A percentile compares a stretch with the other conserved stretches of the same genome.
These are phyloP conservation scores for Lipomyces spencermartinsiae DNA, from an alignment of 805 yeast genomes.

Conservation along the genomic window DNA sequence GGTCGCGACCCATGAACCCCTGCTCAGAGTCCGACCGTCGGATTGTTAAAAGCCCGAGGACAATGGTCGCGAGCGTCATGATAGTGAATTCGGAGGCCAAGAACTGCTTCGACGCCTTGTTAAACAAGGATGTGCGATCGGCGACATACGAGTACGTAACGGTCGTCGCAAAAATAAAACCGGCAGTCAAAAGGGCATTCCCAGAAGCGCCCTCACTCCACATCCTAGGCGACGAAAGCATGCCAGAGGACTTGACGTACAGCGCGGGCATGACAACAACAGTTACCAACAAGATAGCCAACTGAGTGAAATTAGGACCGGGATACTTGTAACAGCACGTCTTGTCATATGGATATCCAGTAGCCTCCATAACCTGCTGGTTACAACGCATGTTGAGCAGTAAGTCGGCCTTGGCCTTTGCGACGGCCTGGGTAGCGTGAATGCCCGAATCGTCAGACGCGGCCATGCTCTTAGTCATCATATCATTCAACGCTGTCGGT, in stretches of 20 bases:
- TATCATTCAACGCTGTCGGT: slow-evolving; percentile 34
- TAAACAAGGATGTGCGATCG: slow-evolving; percentile 39
- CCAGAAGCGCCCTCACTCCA: slow-evolving; percentile 24
- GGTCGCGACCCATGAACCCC: slow-evolving; percentile 42
- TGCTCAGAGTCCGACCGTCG: slow-evolving; percentile 33
- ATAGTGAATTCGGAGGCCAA: slow-evolving; percentile 27
- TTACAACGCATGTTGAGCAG: slow-evolving; percentile 40
- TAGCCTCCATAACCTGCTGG: slow-evolving; percentile 28
- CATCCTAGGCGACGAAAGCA: slow-evolving; percentile 16
- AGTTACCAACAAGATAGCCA: slow-evolving; percentile 18
- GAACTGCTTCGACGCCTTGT: slow-evolving; percentile 39
- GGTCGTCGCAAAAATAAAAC: slow-evolving; percentile 28
- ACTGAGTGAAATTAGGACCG: slow-evolving; percentile 27
- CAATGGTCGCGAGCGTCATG: slow-evolving; percentile 19
- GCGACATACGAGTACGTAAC: slow-evolving; percentile 38
- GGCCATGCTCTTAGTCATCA: slow-evolving; percentile 27
- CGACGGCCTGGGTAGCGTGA: slow-evolving; percentile 34
- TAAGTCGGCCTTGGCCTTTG: slow-evolving; percentile 35
- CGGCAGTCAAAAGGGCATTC: slow-evolving; percentile 28
- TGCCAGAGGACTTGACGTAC: slow-evolving; percentile 26
- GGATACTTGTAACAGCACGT: slow-evolving; percentile 40
- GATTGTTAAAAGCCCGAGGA: slow-evolving; percentile 22
- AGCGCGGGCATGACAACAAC: slow-evolving; percentile 20
- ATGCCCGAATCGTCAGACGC: slow-evolving; percentile 35
- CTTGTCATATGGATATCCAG: slow-evolving; percentile 37